Evolutionary conservation across 2,329 filamentous ascomycete genomes (phyloP).

Genomic region (Chrysoporthe deuterocubensis): DNA sequence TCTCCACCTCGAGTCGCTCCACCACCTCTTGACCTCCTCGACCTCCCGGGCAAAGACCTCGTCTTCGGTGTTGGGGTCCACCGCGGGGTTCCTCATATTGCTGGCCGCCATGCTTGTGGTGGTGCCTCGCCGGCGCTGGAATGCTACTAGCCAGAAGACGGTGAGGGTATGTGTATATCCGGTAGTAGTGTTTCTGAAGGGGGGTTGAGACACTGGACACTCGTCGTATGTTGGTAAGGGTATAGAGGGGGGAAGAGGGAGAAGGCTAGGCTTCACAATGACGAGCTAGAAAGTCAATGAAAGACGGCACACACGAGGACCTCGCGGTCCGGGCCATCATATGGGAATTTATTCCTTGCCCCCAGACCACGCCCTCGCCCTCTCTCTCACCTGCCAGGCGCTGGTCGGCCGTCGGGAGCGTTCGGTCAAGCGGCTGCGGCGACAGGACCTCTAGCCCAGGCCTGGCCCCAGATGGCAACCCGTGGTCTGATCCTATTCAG

Average conservation of each 20-base stretch:
- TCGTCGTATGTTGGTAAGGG: not conserved
- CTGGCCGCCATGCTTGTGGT: conserved; percentile 58
- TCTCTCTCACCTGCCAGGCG: not conserved
- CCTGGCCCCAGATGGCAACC: not conserved
- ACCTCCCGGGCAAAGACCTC: conserved; percentile 81
- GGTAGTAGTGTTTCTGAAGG: not conserved
- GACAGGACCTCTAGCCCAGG: conserved; percentile 20
- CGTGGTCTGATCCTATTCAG: conserved; percentile 1
- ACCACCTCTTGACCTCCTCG: conserved; percentile 89
- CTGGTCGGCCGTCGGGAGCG: conserved; percentile 33
- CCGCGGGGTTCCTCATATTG: conserved; percentile 64
- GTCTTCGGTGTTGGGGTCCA: conserved; percentile 62
- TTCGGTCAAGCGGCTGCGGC: conserved; percentile 41
- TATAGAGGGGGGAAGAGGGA: not conserved
- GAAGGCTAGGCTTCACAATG: not conserved
- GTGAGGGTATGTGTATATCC: not conserved
- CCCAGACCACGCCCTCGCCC: not conserved
- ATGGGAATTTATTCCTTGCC: conserved; percentile 12
- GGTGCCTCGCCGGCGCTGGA: not conserved
- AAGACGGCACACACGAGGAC: not conserved
- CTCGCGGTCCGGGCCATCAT: conserved; percentile 14
- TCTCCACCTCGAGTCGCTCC: conserved; percentile 89
- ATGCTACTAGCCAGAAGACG: conserved; percentile 7
- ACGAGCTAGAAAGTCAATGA: not conserved
- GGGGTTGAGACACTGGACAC: not conserved